A percentile compares a stretch with the other conserved stretches of the same genome.
Evolutionary conservation across 2,329 filamentous ascomycete species (phyloP).

Genomic region (Penicillium oxalicum): DNA sequence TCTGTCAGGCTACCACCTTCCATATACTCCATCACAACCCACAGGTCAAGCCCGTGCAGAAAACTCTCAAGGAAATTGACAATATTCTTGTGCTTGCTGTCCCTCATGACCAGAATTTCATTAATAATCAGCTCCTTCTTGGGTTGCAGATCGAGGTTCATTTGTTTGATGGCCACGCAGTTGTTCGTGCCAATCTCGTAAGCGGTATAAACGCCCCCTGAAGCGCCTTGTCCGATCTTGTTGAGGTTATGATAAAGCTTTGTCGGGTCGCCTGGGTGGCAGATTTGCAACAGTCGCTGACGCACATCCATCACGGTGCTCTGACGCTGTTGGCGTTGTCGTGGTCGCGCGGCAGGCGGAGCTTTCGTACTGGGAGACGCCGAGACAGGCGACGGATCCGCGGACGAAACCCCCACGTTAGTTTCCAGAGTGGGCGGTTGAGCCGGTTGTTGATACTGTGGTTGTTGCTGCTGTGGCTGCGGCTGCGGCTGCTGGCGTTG

Average conservation of each 20-base stretch:
- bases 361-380: conserved; percentile 37
- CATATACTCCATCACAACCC: conserved; percentile 99
- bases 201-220: conserved; percentile 89
- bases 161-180: conserved; percentile 97
- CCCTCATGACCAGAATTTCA: conserved; percentile 98
- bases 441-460: conserved; percentile 32
- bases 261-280: conserved; percentile 81
- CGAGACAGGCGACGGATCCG: conserved; percentile 33
- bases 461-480: conserved; percentile 17
- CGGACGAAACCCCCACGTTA: conserved; percentile 35
- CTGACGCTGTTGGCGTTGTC: conserved; percentile 69
- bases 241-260: conserved; percentile 79
- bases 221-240: conserved; percentile 96
- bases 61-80: conserved; percentile 99
- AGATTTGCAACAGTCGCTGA: conserved; percentile 77
- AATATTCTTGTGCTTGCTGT: conserved; percentile 96
- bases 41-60: conserved; percentile 80
- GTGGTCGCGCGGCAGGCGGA: conserved; percentile 59
- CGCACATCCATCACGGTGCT: conserved; percentile 79
- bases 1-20: conserved; percentile 96
- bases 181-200: conserved; percentile 78
- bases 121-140: conserved; percentile 99
- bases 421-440: conserved; percentile 37
- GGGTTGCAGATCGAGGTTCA: conserved; percentile 97
- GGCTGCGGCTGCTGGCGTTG: conserved; percentile 45